These are phyloP conservation scores for Colletotrichum cuscutae DNA, from an alignment of 2,329 filamentous ascomycete species.

Conservation along the genomic window DNA sequence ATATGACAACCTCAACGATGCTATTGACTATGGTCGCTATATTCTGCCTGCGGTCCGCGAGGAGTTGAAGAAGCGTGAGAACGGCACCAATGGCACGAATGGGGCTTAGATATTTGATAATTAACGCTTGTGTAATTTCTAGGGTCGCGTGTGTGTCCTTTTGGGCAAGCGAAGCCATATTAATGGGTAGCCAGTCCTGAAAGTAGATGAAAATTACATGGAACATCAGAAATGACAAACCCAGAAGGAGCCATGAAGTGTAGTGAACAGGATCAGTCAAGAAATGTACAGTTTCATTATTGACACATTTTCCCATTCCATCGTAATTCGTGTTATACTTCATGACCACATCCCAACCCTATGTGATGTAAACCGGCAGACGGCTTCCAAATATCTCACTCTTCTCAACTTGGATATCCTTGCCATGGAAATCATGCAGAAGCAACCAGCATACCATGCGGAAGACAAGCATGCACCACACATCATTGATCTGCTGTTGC, in stretches of 20 bases:
- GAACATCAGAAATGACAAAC: no score
- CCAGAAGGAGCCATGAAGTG: no score
- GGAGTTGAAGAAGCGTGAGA: constrained; percentile 42
- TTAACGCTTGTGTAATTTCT: no score
- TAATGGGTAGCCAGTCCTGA: neutral
- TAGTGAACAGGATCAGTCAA: no score
- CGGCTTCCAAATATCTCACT: constrained; percentile 47
- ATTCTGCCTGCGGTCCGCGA: constrained; percentile 61
- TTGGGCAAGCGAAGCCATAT: neutral
- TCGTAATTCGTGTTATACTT: neutral
- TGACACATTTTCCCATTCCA: neutral
- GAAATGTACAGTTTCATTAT: neutral
- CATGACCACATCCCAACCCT: neutral
- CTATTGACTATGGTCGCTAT: constrained; percentile 67
- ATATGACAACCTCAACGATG: constrained; percentile 70
- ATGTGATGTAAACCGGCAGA: constrained; percentile 47
- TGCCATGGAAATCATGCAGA: constrained; percentile 50
- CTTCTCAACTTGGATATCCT: constrained; percentile 46
- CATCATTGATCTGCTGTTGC: constrained; percentile 33
- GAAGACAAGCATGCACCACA: constrained; percentile 49
- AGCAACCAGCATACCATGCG: constrained; percentile 51
- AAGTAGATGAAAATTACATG: neutral
- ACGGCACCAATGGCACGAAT: neutral
- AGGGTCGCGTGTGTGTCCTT: no score
- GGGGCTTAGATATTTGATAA: neutral